A percentile compares a stretch with the other conserved stretches of the same genome.
Conservation (phyloP, 2,329 filamentous ascomycete genomes). For the Fusarium devonianum region DNA sequence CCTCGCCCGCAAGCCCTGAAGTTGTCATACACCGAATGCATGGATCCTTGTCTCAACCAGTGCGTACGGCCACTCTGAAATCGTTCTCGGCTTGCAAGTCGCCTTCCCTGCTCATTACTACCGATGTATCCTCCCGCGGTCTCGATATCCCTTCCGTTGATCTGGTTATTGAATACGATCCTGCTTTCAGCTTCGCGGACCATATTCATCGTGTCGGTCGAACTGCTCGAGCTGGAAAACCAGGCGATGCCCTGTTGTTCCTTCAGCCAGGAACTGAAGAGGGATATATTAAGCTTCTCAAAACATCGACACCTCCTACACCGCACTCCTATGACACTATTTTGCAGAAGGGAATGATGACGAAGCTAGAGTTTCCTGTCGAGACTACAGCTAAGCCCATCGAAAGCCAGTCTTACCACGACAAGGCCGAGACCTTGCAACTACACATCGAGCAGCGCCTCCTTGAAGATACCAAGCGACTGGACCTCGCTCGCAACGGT, state of each 20-base stretch:
- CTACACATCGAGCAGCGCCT: constrained; percentile 67
- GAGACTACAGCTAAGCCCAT: constrained; percentile 65
- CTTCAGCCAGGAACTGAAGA: constrained; percentile 91
- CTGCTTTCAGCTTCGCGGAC: constrained; percentile 90
- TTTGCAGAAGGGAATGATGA: constrained; percentile 70
- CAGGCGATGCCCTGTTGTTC: constrained; percentile 88
- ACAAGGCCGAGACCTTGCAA: constrained; percentile 64
- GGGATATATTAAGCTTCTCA: constrained; percentile 81
- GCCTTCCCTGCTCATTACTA: constrained; percentile 86
- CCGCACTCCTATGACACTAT: constrained; percentile 61
- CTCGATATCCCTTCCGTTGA: constrained; percentile 96
- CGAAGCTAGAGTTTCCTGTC: constrained; percentile 70
- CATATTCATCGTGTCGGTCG: constrained; percentile 94
- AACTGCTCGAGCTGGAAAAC: constrained; percentile 89
- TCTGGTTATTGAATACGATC: constrained; percentile 94
- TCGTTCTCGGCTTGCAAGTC: constrained; percentile 78
- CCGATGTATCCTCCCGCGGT: constrained; percentile 93
- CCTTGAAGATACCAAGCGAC: constrained; percentile 67
- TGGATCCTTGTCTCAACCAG: constrained; percentile 86
- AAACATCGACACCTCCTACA: constrained; percentile 55
- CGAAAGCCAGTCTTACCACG: constrained; percentile 54
- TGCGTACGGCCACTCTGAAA: constrained; percentile 84
- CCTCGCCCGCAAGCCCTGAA: constrained; percentile 73
- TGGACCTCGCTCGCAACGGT: constrained; percentile 82
- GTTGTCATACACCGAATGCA: constrained; percentile 88